Base-by-base conservation (phyloP, 1,139 yeast species). In the Geotrichum siamense region DNA sequence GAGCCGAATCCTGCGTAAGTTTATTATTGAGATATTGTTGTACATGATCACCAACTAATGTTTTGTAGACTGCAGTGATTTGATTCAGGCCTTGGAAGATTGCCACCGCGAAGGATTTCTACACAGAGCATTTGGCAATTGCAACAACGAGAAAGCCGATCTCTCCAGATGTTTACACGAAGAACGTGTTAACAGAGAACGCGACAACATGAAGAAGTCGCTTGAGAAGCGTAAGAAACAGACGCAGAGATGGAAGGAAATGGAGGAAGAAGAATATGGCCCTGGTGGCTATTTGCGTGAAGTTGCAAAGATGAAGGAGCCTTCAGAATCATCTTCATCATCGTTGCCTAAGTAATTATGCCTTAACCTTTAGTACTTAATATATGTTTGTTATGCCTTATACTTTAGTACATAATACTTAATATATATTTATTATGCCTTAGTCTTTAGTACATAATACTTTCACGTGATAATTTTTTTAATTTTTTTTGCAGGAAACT, bases 11-110 rank as follows among this genome's bases (percentile, higher is more conserved):
- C 48, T 48, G 26, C 51, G 60, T 57, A 51, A 39, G 60, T 53
- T 15, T 13, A 32, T 27, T 15, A 17, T 12, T 13, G 5, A 22
- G 6, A 15, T 17, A 21, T 4, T 27, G 9, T 26, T 40, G 13
- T n/a, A n/a, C n/a, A n/a, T n/a, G n/a, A n/a, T n/a, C n/a, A n/a
- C n/a, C n/a, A n/a, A n/a, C n/a, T n/a, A n/a, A n/a, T n/a, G n/a
- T n/a, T n/a, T n/a, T n/a, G 17, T 37, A 71, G 81, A 82, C 28
- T 91, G 98, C 62, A 79, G 76, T 41, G 82, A 80, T 51, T 73
- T 87, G 44, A 86, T 91, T 66, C 81, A 81, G 52, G 96, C 95
- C 0, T 73, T 91, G 12, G 96, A 89, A 59, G 82, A 84, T 59
- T 91, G 98, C 61, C 96, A 89, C 58, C 72, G 78, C 49, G 75